Evolutionary conservation across 2,329 filamentous ascomycete species (phyloP).

Genomic region (Diaporthe vaccinii): DNA sequence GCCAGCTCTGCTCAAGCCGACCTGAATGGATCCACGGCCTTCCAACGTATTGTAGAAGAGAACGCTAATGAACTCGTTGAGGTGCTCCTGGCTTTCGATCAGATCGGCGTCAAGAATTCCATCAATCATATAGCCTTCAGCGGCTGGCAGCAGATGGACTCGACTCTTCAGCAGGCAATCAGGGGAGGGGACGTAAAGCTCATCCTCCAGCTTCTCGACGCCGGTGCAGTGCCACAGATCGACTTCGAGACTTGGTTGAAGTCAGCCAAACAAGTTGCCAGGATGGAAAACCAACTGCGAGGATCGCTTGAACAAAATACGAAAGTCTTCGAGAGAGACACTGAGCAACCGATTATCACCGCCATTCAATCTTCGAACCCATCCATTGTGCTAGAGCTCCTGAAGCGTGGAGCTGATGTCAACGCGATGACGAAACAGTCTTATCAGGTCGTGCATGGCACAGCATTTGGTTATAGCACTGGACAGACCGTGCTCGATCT

Average conservation of each 20-base stretch:
- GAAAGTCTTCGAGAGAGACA: slow-evolving; percentile 58
- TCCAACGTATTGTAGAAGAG: slow-evolving; percentile 74
- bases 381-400: slow-evolving; percentile 67
- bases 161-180: slow-evolving; percentile 69
- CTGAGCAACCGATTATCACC: slow-evolving; percentile 76
- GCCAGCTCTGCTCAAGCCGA: slow-evolving; percentile 83
- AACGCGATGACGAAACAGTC: slow-evolving; percentile 67
- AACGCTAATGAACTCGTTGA: slow-evolving; percentile 64
- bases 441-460: slow-evolving; percentile 51
- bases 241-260: slow-evolving; percentile 76
- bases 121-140: slow-evolving; percentile 73
- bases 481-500: slow-evolving; percentile 71
- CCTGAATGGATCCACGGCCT: slow-evolving; percentile 70
- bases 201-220: slow-evolving; percentile 72
- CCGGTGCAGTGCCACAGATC: slow-evolving; percentile 71
- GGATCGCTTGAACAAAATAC: slow-evolving; percentile 61
- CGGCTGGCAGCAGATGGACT: slow-evolving; percentile 39
- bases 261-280: slow-evolving; percentile 60
- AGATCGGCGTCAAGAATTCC: slow-evolving; percentile 71
- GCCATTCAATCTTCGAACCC: slow-evolving; percentile 67
- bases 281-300: slow-evolving; percentile 53
- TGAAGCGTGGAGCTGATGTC: slow-evolving; percentile 75
- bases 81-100: slow-evolving; percentile 67
- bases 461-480: slow-evolving; percentile 50
- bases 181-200: slow-evolving; percentile 63